A percentile compares a stretch with the other conserved stretches of the same genome.
Conservation (phyloP, 2,329 filamentous ascomycete genomes). For the Dryadomyces quercivorus region DNA sequence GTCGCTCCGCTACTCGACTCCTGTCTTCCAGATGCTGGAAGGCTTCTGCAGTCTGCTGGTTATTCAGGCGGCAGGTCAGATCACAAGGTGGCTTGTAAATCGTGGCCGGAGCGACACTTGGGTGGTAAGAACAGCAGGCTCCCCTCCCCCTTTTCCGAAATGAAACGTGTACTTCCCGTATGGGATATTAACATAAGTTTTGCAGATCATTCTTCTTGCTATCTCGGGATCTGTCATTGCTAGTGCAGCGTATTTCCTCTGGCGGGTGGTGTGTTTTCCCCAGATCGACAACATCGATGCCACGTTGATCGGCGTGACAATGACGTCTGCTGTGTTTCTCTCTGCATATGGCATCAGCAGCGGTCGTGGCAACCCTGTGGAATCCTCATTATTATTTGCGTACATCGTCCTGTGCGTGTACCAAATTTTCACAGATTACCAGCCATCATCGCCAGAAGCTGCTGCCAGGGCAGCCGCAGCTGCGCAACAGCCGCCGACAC, state of each 20-base stretch:
- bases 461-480: slow-evolving; percentile 42
- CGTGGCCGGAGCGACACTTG: slow-evolving; percentile 86
- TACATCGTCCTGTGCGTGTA: slow-evolving; percentile 98
- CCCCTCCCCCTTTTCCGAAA: not conserved
- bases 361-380: slow-evolving; percentile 85
- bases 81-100: slow-evolving; percentile 91
- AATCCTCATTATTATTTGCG: slow-evolving; percentile 89
- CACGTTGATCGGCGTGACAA: slow-evolving; percentile 79
- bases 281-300: slow-evolving; percentile 88
- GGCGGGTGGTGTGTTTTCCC: slow-evolving; percentile 87
- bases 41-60: slow-evolving; percentile 94
- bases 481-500: slow-evolving; percentile 24
- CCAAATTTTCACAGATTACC: slow-evolving; percentile 98
- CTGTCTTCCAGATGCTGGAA: slow-evolving; percentile 86
- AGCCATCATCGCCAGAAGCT: slow-evolving; percentile 47
- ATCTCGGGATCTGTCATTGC: slow-evolving; percentile 85
- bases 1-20: slow-evolving; percentile 77
- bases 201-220: slow-evolving; percentile 73
- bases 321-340: slow-evolving; percentile 85
- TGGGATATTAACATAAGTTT: not conserved
- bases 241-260: slow-evolving; percentile 90
- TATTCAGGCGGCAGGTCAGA: slow-evolving; percentile 88
- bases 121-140: slow-evolving; percentile 57
- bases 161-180: not conserved
- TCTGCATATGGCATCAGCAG: slow-evolving; percentile 91